These are phyloP conservation scores for Colletotrichum trifolii DNA, from an alignment of 2,329 filamentous ascomycete genomes.

Conservation along the genomic window DNA sequence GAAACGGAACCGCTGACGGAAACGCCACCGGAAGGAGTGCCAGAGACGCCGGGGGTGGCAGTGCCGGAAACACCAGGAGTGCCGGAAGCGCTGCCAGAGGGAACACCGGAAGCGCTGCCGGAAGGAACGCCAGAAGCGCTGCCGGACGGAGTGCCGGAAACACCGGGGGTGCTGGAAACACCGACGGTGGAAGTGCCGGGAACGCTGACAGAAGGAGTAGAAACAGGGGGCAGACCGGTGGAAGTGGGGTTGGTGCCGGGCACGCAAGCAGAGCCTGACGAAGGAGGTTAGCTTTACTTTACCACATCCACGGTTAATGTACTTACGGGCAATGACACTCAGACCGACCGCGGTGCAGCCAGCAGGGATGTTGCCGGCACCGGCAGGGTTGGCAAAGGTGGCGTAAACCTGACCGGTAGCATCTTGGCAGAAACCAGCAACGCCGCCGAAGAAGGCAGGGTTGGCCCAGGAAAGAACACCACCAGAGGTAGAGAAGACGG, in stretches of 20 bases:
- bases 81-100: neutral
- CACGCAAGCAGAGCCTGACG: neutral
- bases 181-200: conserved; percentile 5
- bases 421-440: conserved; percentile 31
- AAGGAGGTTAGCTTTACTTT: neutral
- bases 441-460: conserved; percentile 13
- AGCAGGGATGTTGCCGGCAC: conserved; percentile 4
- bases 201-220: conserved; percentile 9
- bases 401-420: conserved; percentile 19
- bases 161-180: neutral
- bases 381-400: conserved; percentile 19
- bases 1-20: neutral
- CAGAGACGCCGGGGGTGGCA: neutral
- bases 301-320: too few species aligned
- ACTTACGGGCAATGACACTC: conserved; percentile 23
- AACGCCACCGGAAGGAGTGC: neutral
- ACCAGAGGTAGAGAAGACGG: conserved; percentile 10
- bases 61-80: neutral
- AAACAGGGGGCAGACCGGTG: neutral
- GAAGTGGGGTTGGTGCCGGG: neutral
- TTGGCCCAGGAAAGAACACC: conserved; percentile 23
- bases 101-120: neutral
- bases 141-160: neutral
- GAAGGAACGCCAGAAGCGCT: neutral
- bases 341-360: conserved; percentile 7